Percentiles rank a stretch among this genome's conserved stretches.
These are phyloP conservation scores for Comarum palustre DNA, from an alignment of 306 rosid species.

Conservation along the genomic window DNA sequence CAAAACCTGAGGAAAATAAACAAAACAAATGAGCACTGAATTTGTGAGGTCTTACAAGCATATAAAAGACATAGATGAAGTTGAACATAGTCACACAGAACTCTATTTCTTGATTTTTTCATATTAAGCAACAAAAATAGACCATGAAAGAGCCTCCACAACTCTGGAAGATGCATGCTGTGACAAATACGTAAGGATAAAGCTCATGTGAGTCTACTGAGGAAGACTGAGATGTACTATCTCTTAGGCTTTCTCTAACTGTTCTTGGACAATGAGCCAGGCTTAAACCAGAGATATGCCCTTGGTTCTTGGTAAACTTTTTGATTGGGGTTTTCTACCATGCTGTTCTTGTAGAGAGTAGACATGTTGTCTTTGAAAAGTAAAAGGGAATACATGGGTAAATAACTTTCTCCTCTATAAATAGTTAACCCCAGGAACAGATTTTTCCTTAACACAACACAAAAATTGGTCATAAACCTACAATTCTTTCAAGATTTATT, in stretches of 20 bases:
- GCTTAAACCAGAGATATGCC: neutral
- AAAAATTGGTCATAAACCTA: neutral
- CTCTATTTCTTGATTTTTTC: neutral
- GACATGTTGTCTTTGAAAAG: neutral
- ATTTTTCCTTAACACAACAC: neutral
- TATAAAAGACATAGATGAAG: neutral
- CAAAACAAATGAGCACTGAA: neutral
- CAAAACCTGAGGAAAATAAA: conserved; percentile 41
- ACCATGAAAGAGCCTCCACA: neutral
- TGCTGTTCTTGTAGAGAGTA: neutral
- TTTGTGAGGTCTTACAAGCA: neutral
- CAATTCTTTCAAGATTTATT: neutral
- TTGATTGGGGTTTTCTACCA: too few species aligned
- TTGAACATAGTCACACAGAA: neutral
- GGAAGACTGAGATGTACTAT: neutral
- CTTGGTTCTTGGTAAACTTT: neutral
- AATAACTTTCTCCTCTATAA: neutral
- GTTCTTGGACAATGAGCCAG: neutral
- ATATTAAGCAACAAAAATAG: neutral
- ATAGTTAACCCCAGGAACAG: neutral
- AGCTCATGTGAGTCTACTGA: neutral
- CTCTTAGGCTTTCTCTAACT: neutral
- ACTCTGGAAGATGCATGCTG: neutral
- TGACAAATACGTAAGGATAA: neutral
- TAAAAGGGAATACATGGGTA: neutral